Percentiles rank a stretch among this genome's conserved stretches.
Evolutionary conservation across 208 protist genomes (phyloP).

Genomic region (Phytomonas francai): DNA sequence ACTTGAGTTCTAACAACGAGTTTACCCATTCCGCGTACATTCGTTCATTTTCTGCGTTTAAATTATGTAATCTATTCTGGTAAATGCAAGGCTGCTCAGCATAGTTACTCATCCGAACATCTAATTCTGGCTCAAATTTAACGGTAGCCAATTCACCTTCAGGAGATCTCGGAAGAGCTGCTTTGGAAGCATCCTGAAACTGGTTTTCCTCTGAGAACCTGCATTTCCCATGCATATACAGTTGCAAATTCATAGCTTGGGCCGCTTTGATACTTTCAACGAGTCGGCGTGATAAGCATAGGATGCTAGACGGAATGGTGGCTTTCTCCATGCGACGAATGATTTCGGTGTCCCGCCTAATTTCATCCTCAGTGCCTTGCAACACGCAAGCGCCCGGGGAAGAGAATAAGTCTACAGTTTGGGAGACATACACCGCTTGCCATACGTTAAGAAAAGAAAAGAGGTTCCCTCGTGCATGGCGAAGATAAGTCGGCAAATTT

Average conservation of each 20-base stretch:
- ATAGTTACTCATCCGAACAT: not conserved
- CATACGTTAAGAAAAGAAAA: not conserved
- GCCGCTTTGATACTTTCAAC: not conserved
- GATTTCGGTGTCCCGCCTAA: conserved; percentile 22
- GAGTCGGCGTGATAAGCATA: not conserved
- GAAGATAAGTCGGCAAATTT: conserved; percentile 23
- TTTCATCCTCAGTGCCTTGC: conserved; percentile 31
- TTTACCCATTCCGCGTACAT: not conserved
- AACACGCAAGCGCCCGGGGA: conserved; percentile 65
- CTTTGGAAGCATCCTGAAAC: not conserved
- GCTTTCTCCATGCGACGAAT: conserved; percentile 25
- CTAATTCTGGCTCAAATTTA: not conserved
- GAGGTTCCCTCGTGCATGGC: not conserved
- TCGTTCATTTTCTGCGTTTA: not conserved
- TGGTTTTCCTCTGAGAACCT: not conserved
- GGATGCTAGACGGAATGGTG: not conserved
- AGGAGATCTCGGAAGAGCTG: not conserved
- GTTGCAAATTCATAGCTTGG: not conserved
- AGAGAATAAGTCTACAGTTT: conserved; percentile 71
- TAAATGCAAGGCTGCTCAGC: not conserved
- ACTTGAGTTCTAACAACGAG: not conserved
- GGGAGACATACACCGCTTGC: not conserved
- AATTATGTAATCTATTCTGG: not conserved
- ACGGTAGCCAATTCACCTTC: not conserved
- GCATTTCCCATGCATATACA: not conserved